Evolutionary conservation across 768 basidiomycete species (phyloP), one percentile per base, ranked within the genome.

Genomic region (Russula abietina): DNA sequence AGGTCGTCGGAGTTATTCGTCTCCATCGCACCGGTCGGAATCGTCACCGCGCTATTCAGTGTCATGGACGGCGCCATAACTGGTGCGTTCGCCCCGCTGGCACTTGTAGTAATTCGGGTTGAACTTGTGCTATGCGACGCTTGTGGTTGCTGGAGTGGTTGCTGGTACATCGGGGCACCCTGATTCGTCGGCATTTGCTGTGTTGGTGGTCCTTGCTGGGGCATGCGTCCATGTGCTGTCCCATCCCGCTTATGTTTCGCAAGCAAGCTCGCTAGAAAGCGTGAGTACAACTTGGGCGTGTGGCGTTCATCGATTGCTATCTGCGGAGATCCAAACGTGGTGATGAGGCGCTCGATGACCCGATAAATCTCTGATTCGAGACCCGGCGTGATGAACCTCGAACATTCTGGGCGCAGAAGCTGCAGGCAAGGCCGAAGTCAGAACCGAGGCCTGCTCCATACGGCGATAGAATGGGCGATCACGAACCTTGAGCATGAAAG

Each of bases 221-320:
- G 66, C 51, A 48, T 46, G 38, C 60, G 62, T n/a, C 61, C 62
- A 22, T 7, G 49, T 32, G 58, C 45, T 4, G 56, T 28, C 57
- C 70, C 68, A 22, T 67, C 70, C 28, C 74, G 65, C 17, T 59
- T 62, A 57, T 66, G 83, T n/a, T 80, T 81, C 17, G 81, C 81
- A n/a, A 46, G 45, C 4, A 46, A 17, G 45, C 45, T 46, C n/a
- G n/a, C 45, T 51, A 93, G 78, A 80, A 93, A 93, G 53, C 83
- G 85, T 0, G 91, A 83, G 71, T 91, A 92, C 6, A 92, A 76
- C 70, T 84, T 87, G 1, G 90, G 91, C 0, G 87, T 88, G 69
- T 93, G 90, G 19, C 85, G 84, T 30, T 89, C 86, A 73, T 93
- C 91, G 62, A 93, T 80, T 22, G 86, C 85, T 19, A 93, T 82